Conservation (phyloP, 495 filamentous ascomycete genomes). For the Haplographium delicatum region DNA sequence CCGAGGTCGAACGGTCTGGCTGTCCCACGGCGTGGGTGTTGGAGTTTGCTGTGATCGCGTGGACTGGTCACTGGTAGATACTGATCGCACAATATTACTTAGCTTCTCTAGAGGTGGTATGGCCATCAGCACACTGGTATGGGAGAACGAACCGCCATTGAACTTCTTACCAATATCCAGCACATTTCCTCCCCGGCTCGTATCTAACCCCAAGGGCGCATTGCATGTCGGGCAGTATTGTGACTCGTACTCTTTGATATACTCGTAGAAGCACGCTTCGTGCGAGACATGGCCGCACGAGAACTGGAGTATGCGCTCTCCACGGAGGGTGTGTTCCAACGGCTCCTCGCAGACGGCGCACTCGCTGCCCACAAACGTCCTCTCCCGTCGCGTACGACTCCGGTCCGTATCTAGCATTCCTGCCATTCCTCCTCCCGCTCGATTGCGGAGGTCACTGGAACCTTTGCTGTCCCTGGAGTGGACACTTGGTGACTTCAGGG, state of each 20-base stretch:
- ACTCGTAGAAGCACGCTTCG: constrained; percentile 99
- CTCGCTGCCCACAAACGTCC: constrained; percentile 91
- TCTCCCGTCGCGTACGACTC: constrained; percentile 75
- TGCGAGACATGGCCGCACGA: constrained; percentile 95
- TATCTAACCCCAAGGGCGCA: constrained; percentile 87
- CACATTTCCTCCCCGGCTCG: constrained; percentile 91
- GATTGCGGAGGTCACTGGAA: constrained; percentile 15
- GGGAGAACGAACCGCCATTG: constrained; percentile 17
- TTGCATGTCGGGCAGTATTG: constrained; percentile 95
- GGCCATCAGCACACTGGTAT: constrained; percentile 12
- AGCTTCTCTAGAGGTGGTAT: constrained; percentile 68
- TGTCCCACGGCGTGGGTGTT: constrained; percentile 45
- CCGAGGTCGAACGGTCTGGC: constrained; percentile 40
- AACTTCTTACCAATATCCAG: constrained; percentile 76
- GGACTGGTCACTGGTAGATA: constrained; percentile 56
- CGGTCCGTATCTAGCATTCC: constrained; percentile 75
- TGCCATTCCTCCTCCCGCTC: constrained; percentile 45
- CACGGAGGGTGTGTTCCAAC: constrained; percentile 90
- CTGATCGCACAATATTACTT: constrained; percentile 86
- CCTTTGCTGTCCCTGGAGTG: constrained; percentile 11
- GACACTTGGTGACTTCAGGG: not conserved
- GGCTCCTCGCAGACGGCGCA: constrained; percentile 98
- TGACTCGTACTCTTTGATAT: constrained; percentile 89
- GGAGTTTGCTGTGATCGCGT: constrained; percentile 44
- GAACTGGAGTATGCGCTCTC: constrained; percentile 92